Evolutionary conservation across 495 filamentous ascomycete genomes (phyloP).

Genomic region (Thermothielavioides terrestris): DNA sequence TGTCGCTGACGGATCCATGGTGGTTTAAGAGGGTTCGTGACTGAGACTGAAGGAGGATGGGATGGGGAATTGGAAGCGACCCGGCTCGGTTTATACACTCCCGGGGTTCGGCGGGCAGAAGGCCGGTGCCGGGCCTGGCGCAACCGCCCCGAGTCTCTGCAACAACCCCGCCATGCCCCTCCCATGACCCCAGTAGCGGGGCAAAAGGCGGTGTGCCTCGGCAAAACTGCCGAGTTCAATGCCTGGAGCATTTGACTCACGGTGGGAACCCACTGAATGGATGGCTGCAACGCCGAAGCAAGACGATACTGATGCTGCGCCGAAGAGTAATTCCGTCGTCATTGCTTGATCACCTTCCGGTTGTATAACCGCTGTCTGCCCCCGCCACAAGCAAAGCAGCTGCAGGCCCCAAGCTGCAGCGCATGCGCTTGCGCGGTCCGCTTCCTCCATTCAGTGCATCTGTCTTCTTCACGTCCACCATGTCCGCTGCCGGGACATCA

Average conservation of each 20-base stretch:
- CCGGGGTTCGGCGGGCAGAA: neutral
- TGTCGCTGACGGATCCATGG: constrained; percentile 27
- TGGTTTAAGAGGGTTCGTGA: neutral
- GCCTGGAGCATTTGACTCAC: neutral
- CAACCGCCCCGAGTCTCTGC: no score
- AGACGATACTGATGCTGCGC: no score
- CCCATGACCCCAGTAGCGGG: neutral
- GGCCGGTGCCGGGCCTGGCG: neutral
- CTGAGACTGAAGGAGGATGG: neutral
- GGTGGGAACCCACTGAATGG: no score
- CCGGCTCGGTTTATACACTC: neutral
- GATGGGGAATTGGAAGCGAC: neutral
- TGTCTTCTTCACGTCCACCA: constrained; percentile 12
- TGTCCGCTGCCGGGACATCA: constrained; percentile 13
- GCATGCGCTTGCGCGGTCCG: constrained; percentile 19
- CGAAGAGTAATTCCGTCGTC: no score
- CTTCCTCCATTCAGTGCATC: constrained; percentile 18
- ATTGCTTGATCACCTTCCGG: no score
- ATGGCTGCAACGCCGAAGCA: neutral
- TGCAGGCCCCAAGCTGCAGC: no score
- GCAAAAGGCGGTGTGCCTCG: neutral
- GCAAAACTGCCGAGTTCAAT: neutral
- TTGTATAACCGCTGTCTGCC: no score
- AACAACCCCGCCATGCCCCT: neutral
- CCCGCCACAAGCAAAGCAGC: neutral